Evolutionary conservation across 164 flowering plant genomes (phyloP).

Genomic region (Magnolia sinica): DNA sequence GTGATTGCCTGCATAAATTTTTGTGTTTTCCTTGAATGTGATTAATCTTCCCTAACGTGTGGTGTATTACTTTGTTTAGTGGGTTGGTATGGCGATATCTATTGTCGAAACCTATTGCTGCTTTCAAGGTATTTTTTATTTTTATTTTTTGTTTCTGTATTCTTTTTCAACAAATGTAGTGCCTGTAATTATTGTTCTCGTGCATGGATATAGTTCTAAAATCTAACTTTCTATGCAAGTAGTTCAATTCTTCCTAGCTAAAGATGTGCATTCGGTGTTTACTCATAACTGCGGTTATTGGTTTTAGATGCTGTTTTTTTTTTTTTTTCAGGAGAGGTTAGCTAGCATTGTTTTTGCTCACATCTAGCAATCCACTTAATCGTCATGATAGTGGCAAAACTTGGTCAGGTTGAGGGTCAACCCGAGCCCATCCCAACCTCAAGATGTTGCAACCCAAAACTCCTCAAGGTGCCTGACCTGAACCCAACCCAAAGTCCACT

Average conservation of each 20-base stretch:
- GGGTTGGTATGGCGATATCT: slow-evolving; percentile 85
- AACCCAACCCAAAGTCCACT: too few species aligned
- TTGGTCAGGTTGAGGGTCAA: too few species aligned
- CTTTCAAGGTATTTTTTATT: slow-evolving; percentile 61
- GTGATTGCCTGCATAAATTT: slow-evolving; percentile 28
- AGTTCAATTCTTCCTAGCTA: neutral
- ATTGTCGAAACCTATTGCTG: slow-evolving; percentile 80
- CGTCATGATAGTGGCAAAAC: too few species aligned
- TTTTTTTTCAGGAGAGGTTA: neutral
- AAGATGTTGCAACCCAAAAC: too few species aligned
- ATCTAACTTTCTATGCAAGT: neutral
- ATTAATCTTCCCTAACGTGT: slow-evolving; percentile 8
- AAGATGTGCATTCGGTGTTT: neutral
- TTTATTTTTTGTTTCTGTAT: neutral
- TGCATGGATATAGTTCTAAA: neutral
- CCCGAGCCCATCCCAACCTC: too few species aligned
- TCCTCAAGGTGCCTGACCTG: too few species aligned
- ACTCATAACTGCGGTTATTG: neutral
- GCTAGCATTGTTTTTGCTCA: neutral
- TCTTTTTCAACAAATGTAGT: neutral
- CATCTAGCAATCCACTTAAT: too few species aligned
- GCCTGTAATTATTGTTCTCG: neutral
- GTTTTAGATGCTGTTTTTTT: neutral
- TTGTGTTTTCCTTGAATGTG: neutral
- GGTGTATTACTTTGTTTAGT: slow-evolving; percentile 34